Evolutionary conservation across 352 stramenopile genomes (phyloP).

Genomic region (Phytophthora sansomeana): DNA sequence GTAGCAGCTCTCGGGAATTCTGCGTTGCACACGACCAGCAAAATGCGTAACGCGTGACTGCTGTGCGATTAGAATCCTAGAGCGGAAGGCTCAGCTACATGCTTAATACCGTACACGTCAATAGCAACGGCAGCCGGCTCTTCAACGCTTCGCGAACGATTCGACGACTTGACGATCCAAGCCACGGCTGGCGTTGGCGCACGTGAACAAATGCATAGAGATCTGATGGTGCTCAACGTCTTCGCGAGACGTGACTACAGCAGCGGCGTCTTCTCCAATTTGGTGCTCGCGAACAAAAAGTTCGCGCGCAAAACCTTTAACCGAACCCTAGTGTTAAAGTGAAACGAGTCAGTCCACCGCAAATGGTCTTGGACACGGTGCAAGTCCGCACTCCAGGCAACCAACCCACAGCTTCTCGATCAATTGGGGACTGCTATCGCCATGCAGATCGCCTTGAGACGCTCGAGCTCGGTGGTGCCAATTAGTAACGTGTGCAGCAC

Average conservation of each 20-base stretch:
- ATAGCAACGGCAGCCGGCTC: not conserved
- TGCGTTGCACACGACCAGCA: not conserved
- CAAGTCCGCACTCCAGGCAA: not conserved
- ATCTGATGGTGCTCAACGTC: conserved; percentile 8
- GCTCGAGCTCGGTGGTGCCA: not conserved
- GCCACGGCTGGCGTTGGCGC: not conserved
- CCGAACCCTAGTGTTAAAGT: conserved; percentile 12
- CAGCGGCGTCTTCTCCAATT: not conserved
- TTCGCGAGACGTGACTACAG: conserved; percentile 7
- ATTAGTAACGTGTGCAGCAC: conserved; percentile 29
- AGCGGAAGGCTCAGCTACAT: too few species aligned
- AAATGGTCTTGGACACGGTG: not conserved
- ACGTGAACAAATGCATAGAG: not conserved
- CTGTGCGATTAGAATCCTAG: not conserved
- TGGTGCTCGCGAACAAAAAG: conserved; percentile 19
- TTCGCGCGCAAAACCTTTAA: not conserved
- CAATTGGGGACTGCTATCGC: not conserved
- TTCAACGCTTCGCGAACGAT: conserved; percentile 4
- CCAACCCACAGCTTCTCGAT: not conserved
- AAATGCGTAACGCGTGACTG: not conserved
- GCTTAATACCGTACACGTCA: not conserved
- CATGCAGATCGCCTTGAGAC: not conserved
- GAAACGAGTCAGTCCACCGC: conserved; percentile 17
- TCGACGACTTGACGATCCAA: conserved; percentile 23
- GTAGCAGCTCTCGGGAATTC: too few species aligned